These are phyloP conservation scores for Purshia tridentata DNA, from an alignment of 306 rosid genomes.

Conservation along the genomic window DNA sequence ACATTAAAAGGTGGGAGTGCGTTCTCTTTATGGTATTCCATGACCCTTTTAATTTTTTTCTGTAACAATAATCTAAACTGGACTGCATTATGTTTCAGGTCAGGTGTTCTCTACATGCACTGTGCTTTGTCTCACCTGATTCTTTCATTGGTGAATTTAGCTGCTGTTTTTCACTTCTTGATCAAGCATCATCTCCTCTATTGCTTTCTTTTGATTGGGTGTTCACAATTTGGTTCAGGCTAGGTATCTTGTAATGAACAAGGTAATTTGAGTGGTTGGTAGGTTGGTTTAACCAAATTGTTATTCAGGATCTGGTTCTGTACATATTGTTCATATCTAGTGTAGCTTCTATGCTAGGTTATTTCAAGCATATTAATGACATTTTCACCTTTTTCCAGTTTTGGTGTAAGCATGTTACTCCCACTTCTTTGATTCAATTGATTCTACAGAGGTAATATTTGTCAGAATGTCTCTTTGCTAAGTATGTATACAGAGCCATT, in stretches of 20 bases:
- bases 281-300: neutral
- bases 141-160: conserved; percentile 12
- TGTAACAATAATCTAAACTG: neutral
- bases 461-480: too few relatives aligned
- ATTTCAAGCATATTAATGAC: neutral
- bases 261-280: neutral
- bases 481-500: too few relatives aligned
- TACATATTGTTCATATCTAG: conserved; percentile 40
- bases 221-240: neutral
- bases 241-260: conserved; percentile 10
- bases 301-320: conserved; percentile 29
- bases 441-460: too few relatives aligned
- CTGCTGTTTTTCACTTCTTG: conserved; percentile 5
- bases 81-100: conserved; percentile 4
- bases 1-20: neutral
- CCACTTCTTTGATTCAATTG: neutral
- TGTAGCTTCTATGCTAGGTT: conserved; percentile 20
- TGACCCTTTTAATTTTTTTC: neutral
- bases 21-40: neutral
- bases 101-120: neutral
- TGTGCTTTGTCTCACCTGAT: conserved; percentile 7
- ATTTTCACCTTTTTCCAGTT: neutral
- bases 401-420: neutral
- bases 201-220: neutral
- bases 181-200: conserved; percentile 4